These are phyloP conservation scores for Stephanodiscus minutulus DNA, from an alignment of 108 stramenopile species.

Conservation along the genomic window DNA sequence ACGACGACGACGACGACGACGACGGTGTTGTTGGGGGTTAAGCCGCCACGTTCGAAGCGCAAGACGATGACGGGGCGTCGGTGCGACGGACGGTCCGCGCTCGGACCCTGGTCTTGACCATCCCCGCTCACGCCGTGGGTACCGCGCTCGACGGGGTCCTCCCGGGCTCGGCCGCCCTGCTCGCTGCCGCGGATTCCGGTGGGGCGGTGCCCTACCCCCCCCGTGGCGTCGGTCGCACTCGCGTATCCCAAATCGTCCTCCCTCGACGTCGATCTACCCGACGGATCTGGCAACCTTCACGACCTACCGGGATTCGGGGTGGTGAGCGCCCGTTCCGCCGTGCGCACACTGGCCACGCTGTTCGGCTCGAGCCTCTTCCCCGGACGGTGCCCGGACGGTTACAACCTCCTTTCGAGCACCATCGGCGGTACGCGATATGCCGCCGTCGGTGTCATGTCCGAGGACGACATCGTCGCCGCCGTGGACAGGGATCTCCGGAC, in stretches of 20 bases:
- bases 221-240: constrained; percentile 91
- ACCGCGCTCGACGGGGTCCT: constrained; percentile 63
- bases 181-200: constrained; percentile 61
- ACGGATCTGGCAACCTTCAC: constrained; percentile 75
- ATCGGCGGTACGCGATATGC: constrained; percentile 95
- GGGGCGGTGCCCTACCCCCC: constrained; percentile 85
- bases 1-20: background rate
- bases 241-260: constrained; percentile 93
- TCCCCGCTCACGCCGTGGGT: constrained; percentile 77
- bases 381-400: constrained; percentile 84
- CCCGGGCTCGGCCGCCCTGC: constrained; percentile 76
- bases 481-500: constrained; percentile 88
- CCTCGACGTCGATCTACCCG: constrained; percentile 80
- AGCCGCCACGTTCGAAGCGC: background rate
- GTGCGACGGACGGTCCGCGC: constrained; percentile 17
- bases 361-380: constrained; percentile 96
- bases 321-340: constrained; percentile 87
- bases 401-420: constrained; percentile 91
- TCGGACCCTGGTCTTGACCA: constrained; percentile 77
- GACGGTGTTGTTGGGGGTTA: background rate
- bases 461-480: constrained; percentile 85
- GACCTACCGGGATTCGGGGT: constrained; percentile 91
- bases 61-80: background rate
- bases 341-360: constrained; percentile 90
- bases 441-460: constrained; percentile 79